Evolutionary conservation across 2,329 filamentous ascomycete genomes (phyloP), one percentile per base, ranked within the genome.

Genomic region (Xylariaceae sp.): DNA sequence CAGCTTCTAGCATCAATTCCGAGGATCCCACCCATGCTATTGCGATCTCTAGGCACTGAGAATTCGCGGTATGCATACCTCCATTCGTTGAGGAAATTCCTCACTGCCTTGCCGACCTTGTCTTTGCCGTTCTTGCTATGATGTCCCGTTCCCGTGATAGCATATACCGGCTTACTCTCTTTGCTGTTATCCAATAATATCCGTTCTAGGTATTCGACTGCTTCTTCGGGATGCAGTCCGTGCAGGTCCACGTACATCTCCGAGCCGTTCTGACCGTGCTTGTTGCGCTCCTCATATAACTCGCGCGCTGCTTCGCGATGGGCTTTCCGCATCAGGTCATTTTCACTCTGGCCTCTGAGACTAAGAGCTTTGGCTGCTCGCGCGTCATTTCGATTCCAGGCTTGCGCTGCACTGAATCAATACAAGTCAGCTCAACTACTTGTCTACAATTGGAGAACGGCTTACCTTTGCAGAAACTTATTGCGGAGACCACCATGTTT

Each of bases 121-220:
- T 98, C 93, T 64, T 97, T 97, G 56, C 93, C 91, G 60, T 96
- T 96, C 72, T 97, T 97, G 63, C 88, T 95, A 67, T 98, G 93
- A 59, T 97, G 90, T 3, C 91, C 93, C 1, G 91, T 97, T 34
- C 93, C 93, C 1, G 90, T 96, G 62, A 98, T 97, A 52, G 90
- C 90, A 62, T 97, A 98, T 32, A 98, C 78, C 3, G 91, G 87
- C 17, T 82, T 78, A 28, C 75, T 76, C 52, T 86, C 81, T 51
- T 80, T 75, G 51, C 75, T 78, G 58, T 96, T 93, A 58, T 94
- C 88, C 47, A 90, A 73, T 17, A 98, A 80, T 30, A 94, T 86
- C 49, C 85, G 84, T 64, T 93, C 89, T 3, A 98, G 78, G 56
- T 97, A 97, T 51, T 93, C 87, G 31, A 97, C 89, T 4, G 91